A percentile compares a stretch with the other conserved stretches of the same genome.
These are phyloP conservation scores for Perkinsus olseni DNA, from an alignment of 169 alveolate species.

Conservation along the genomic window DNA sequence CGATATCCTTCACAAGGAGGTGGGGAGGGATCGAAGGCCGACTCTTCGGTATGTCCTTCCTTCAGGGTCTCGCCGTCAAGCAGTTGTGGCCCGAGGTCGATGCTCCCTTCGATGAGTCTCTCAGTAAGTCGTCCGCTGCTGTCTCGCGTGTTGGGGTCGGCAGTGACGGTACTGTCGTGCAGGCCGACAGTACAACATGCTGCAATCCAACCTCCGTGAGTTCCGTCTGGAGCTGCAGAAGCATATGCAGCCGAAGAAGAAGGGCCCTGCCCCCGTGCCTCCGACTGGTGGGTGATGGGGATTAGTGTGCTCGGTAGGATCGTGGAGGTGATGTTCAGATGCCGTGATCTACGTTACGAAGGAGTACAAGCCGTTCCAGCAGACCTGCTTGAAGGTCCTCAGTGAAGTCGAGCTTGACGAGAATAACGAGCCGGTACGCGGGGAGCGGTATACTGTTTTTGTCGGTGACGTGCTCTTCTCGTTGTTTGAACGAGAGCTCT, in stretches of 20 bases:
- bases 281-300: background rate
- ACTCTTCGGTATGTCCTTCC: conserved; percentile 16
- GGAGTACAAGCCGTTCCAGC: background rate
- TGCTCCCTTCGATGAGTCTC: background rate
- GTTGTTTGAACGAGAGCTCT: conserved; percentile 34
- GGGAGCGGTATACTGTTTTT: background rate
- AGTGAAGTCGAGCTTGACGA: conserved; percentile 20
- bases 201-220: conserved; percentile 28
- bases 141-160: background rate
- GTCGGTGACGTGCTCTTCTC: conserved; percentile 16
- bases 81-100: conserved; percentile 26
- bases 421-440: conserved; percentile 27
- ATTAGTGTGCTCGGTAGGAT: background rate
- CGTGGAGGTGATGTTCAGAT: background rate
- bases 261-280: background rate
- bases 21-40: conserved; percentile 33
- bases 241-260: conserved; percentile 11
- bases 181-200: conserved; percentile 20
- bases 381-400: background rate
- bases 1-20: conserved; percentile 49
- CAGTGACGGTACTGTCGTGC: conserved; percentile 15
- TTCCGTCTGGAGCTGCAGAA: conserved; percentile 34
- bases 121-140: conserved; percentile 15
- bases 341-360: background rate
- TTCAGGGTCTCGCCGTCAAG: conserved; percentile 45